These are phyloP conservation scores for Verticillium longisporum DNA, from an alignment of 2,329 filamentous ascomycete genomes.

Conservation along the genomic window DNA sequence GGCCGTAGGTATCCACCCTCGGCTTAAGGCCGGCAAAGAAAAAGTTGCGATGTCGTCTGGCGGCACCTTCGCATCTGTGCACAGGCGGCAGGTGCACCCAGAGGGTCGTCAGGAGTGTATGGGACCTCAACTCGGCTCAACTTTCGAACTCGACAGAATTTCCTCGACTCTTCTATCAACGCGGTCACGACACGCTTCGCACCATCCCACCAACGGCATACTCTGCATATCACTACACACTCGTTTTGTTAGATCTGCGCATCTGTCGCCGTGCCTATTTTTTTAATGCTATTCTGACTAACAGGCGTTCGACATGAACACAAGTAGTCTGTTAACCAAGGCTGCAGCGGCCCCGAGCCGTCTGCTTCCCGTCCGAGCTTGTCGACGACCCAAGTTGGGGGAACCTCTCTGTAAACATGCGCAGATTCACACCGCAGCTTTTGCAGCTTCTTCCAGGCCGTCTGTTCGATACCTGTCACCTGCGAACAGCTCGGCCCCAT, in stretches of 20 bases:
- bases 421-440: slow-evolving; percentile 9
- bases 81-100: background rate
- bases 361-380: slow-evolving; percentile 28
- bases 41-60: slow-evolving; percentile 7
- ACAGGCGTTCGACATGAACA: slow-evolving; percentile 33
- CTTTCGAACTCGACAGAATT: slow-evolving; percentile 19
- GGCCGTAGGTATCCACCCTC: slow-evolving; percentile 4
- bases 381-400: slow-evolving; percentile 31
- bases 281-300: background rate
- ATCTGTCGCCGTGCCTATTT: background rate
- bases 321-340: slow-evolving; percentile 35
- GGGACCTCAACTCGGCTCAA: background rate
- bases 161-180: slow-evolving; percentile 8
- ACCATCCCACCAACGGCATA: background rate
- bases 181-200: background rate
- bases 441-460: slow-evolving; percentile 4
- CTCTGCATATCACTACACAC: background rate
- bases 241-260: background rate
- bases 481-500: slow-evolving; percentile 18
- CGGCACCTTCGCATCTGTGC: background rate
- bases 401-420: slow-evolving; percentile 30
- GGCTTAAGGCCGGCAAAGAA: slow-evolving; percentile 12
- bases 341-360: slow-evolving; percentile 35
- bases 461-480: slow-evolving; percentile 14
- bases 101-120: no score